These are phyloP conservation scores for Penicillium polonicum DNA, from an alignment of 2,329 filamentous ascomycete genomes.

Conservation along the genomic window DNA sequence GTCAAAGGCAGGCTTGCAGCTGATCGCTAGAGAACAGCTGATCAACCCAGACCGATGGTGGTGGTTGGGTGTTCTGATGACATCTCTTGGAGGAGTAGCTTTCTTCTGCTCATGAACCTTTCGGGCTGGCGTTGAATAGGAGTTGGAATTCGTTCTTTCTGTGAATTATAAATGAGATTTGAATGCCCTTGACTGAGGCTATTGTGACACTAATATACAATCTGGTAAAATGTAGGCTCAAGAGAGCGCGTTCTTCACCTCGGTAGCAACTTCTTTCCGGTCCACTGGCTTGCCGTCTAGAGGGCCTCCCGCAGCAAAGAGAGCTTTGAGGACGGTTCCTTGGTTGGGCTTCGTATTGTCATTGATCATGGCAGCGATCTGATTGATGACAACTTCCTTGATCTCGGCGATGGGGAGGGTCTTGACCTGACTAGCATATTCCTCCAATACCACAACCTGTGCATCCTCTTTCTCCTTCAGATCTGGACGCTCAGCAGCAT, in stretches of 20 bases:
- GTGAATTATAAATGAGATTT: slow-evolving; percentile 8
- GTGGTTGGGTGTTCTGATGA: slow-evolving; percentile 51
- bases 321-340: slow-evolving; percentile 43
- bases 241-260: slow-evolving; percentile 40
- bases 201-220: slow-evolving; percentile 29
- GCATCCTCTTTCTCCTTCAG: slow-evolving; percentile 47
- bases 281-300: slow-evolving; percentile 48
- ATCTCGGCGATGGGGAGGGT: slow-evolving; percentile 45
- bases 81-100: slow-evolving; percentile 43
- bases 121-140: background rate
- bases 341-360: slow-evolving; percentile 38
- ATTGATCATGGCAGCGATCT: slow-evolving; percentile 37
- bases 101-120: slow-evolving; percentile 34
- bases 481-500: slow-evolving; percentile 42
- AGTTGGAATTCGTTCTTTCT: background rate
- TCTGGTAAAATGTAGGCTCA: slow-evolving; percentile 12
- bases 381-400: slow-evolving; percentile 35
- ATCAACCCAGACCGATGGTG: slow-evolving; percentile 46
- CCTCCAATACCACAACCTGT: slow-evolving; percentile 45
- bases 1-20: slow-evolving; percentile 10
- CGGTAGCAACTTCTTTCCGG: slow-evolving; percentile 41
- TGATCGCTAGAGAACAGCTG: slow-evolving; percentile 35
- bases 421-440: slow-evolving; percentile 45
- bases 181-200: background rate
- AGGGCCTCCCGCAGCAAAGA: slow-evolving; percentile 43